These are phyloP conservation scores for Pyricularia grisea DNA, from an alignment of 2,329 filamentous ascomycete genomes.

Conservation along the genomic window DNA sequence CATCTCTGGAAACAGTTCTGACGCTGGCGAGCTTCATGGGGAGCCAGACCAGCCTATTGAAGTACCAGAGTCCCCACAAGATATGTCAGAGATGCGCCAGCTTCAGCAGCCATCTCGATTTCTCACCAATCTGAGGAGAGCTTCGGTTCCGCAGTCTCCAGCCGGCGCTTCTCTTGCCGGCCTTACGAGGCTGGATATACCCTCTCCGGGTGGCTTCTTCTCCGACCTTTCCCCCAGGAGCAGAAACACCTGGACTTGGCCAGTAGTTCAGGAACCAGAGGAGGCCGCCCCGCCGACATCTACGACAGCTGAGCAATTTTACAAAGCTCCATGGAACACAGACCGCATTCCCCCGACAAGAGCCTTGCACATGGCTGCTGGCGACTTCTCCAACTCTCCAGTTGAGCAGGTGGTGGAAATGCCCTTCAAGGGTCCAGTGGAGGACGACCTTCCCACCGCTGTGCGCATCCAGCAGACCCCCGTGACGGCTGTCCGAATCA, in stretches of 20 bases:
- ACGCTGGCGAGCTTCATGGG: constrained; percentile 48
- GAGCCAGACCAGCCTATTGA: constrained; percentile 47
- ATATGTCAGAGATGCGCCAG: constrained; percentile 42
- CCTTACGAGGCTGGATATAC: constrained; percentile 76
- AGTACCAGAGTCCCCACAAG: constrained; percentile 21
- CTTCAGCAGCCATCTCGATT: constrained; percentile 34
- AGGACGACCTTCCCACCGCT: constrained; percentile 58
- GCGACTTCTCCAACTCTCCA: constrained; percentile 30
- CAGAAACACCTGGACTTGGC: constrained; percentile 72
- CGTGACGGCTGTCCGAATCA: constrained; percentile 20
- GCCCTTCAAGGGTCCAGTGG: constrained; percentile 29
- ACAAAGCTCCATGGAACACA: constrained; percentile 68
- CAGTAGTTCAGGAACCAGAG: constrained; percentile 37
- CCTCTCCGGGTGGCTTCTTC: constrained; percentile 88
- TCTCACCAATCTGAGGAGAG: constrained; percentile 30
- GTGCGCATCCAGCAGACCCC: constrained; percentile 25
- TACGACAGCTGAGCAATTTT: constrained; percentile 86
- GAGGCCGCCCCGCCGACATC: constrained; percentile 63
- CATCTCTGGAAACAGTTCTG: constrained; percentile 48
- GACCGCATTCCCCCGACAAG: constrained; percentile 27
- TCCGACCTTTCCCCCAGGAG: constrained; percentile 68
- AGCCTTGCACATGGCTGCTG: constrained; percentile 22
- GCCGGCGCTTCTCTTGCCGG: constrained; percentile 54
- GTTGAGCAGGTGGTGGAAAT: constrained; percentile 62
- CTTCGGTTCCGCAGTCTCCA: constrained; percentile 27